Evolutionary conservation across 2,329 filamentous ascomycete genomes (phyloP).

Genomic region (Dryadomyces quercivorus): DNA sequence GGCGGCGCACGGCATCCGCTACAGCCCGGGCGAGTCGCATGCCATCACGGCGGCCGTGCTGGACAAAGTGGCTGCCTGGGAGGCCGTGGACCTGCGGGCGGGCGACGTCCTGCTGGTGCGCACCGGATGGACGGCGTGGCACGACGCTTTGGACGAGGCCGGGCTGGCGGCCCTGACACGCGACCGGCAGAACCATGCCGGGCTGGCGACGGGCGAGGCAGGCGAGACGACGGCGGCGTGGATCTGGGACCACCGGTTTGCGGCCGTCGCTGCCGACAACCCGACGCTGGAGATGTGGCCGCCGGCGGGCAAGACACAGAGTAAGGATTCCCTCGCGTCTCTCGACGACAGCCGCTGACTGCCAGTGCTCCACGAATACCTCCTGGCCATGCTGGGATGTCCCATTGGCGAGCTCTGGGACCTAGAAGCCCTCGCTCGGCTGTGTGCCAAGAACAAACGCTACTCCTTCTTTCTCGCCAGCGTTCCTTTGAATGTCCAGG

Average conservation of each 20-base stretch:
- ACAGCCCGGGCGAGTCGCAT: slow-evolving; percentile 24
- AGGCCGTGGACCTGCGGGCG: slow-evolving; percentile 27
- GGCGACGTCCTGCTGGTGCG: slow-evolving; percentile 47
- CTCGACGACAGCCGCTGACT: no score
- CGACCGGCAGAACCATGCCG: background rate
- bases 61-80: slow-evolving; percentile 27
- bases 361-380: background rate
- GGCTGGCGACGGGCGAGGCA: slow-evolving; percentile 25
- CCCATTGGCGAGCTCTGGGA: background rate
- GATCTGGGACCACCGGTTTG: slow-evolving; percentile 42
- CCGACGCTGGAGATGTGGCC: slow-evolving; percentile 36
- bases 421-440: background rate
- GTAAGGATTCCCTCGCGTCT: no score
- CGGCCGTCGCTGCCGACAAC: slow-evolving; percentile 43
- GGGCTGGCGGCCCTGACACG: background rate
- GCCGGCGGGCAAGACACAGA: background rate
- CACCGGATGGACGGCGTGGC: slow-evolving; percentile 34
- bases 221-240: slow-evolving; percentile 39
- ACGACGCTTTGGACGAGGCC: slow-evolving; percentile 23
- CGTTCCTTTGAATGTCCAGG: background rate
- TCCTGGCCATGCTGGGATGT: background rate
- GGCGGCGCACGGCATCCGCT: slow-evolving; percentile 15
- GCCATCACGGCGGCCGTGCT: slow-evolving; percentile 30
- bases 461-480: background rate
- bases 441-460: background rate